Evolutionary conservation across 495 filamentous ascomycete species (phyloP).

Genomic region (Aspergillus funiculosus): DNA sequence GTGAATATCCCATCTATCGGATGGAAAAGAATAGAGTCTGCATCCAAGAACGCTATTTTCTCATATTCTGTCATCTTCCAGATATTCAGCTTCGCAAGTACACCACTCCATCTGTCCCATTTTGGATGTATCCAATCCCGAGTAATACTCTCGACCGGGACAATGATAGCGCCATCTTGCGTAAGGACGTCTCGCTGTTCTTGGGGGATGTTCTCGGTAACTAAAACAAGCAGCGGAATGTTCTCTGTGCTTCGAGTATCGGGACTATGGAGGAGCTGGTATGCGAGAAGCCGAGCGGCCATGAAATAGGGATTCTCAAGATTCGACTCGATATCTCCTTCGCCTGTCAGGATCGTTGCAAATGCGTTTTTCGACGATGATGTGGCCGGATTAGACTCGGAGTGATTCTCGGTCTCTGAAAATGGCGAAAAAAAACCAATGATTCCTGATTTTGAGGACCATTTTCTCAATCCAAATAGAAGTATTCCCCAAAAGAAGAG

Average conservation of each 20-base stretch:
- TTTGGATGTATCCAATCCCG: not conserved
- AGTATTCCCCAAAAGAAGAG: no score
- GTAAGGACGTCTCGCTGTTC: slow-evolving; percentile 21
- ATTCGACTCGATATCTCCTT: not conserved
- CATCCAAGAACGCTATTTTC: slow-evolving; percentile 1
- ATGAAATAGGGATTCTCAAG: slow-evolving; percentile 35
- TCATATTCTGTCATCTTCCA: not conserved
- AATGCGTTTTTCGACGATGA: not conserved
- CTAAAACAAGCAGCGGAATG: slow-evolving; percentile 34
- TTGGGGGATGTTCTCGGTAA: slow-evolving; percentile 21
- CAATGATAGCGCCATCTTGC: slow-evolving; percentile 32
- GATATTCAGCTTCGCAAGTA: slow-evolving; percentile 2
- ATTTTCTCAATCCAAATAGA: no score
- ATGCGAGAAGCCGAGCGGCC: slow-evolving; percentile 35
- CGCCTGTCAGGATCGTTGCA: not conserved
- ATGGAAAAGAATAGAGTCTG: not conserved
- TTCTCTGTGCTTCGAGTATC: slow-evolving; percentile 20
- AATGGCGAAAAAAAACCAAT: no score
- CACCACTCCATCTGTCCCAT: not conserved
- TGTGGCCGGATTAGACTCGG: not conserved
- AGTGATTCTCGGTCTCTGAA: no score
- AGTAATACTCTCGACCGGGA: slow-evolving; percentile 1
- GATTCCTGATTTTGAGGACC: no score
- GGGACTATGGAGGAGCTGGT: slow-evolving; percentile 41
- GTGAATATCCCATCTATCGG: not conserved